Conservation (phyloP, 805 yeast species). For the Scheffersomyces lignosus region DNA sequence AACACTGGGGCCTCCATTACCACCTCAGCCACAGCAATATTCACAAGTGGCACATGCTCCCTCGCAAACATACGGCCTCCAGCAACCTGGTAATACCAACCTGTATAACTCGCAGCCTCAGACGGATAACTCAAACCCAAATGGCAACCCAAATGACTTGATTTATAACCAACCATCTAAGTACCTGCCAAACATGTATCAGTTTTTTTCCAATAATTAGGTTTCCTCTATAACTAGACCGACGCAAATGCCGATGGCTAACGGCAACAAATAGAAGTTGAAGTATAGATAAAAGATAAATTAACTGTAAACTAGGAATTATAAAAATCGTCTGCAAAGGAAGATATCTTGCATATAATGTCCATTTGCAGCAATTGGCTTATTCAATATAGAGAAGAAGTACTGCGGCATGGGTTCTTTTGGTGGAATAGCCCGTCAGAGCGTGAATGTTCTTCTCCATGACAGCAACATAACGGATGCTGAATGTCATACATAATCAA, state of each 20-base stretch:
- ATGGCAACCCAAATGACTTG: slow-evolving; percentile 11
- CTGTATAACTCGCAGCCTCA: no score
- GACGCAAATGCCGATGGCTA: slow-evolving; percentile 1
- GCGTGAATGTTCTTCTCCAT: no score
- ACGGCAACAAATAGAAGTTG: background rate
- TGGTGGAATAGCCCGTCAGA: no score
- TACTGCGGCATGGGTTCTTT: no score
- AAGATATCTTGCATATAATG: no score
- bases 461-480: no score
- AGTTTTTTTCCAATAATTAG: slow-evolving; percentile 32
- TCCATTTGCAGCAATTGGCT: no score
- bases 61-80: background rate
- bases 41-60: background rate
- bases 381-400: no score
- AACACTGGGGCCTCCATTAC: background rate
- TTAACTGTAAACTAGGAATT: no score
- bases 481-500: no score
- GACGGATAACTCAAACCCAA: background rate
- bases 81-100: background rate
- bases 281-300: background rate
- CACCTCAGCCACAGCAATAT: background rate
- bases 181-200: slow-evolving; percentile 48
- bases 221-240: background rate
- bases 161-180: slow-evolving; percentile 42
- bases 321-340: no score